These are phyloP conservation scores for Telfairia occidentalis DNA, from an alignment of 331 rosid species.

Conservation along the genomic window DNA sequence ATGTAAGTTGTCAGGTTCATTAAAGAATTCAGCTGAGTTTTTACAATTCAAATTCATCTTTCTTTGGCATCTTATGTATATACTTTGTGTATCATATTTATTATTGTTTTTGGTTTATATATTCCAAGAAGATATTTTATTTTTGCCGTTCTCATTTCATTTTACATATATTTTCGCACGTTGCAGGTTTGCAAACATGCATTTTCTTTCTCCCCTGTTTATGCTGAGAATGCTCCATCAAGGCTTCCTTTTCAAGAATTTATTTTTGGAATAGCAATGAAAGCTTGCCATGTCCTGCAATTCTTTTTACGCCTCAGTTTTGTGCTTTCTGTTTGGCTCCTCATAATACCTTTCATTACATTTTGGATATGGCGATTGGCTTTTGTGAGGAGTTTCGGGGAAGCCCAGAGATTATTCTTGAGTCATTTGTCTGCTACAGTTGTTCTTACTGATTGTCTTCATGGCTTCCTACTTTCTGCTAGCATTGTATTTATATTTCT, in stretches of 20 bases:
- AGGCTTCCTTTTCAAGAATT: conserved; percentile 98
- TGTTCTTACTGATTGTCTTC: conserved; percentile 92
- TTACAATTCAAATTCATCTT: not conserved
- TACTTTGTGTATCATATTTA: not conserved
- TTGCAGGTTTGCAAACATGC: conserved; percentile 96
- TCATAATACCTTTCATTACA: conserved; percentile 89
- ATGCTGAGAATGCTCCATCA: conserved; percentile 94
- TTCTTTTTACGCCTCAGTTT: conserved; percentile 88
- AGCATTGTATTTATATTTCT: conserved; percentile 95
- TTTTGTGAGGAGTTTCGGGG: conserved; percentile 94
- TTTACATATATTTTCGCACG: not conserved
- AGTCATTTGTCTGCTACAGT: conserved; percentile 82
- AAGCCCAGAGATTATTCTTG: conserved; percentile 86
- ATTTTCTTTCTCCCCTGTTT: conserved; percentile 95
- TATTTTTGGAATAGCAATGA: conserved; percentile 93
- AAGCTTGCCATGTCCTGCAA: conserved; percentile 91
- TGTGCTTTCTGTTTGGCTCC: conserved; percentile 96
- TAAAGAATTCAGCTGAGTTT: not conserved
- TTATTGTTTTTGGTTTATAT: not conserved
- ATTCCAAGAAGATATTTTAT: not conserved
- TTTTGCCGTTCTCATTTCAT: not conserved
- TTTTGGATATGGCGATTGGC: conserved; percentile 99
- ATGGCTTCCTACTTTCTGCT: conserved; percentile 95
- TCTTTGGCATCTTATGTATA: not conserved
- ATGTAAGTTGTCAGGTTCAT: not conserved